Evolutionary conservation across 352 stramenopile species (phyloP).

Genomic region (Globisporangium okanoganense): DNA sequence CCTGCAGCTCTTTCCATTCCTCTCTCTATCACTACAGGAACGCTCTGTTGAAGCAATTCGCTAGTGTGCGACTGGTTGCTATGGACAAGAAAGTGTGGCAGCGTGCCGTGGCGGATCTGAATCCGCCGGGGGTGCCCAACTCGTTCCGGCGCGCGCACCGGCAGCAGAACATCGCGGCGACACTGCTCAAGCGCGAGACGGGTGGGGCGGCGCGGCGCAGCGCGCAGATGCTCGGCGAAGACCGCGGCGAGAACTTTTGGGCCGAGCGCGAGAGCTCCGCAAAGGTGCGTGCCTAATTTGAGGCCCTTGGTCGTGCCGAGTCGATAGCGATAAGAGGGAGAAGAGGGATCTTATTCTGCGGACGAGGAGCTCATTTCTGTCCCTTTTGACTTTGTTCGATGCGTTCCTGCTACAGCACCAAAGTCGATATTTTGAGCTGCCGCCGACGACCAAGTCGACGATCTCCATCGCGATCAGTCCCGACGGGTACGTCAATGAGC

Average conservation of each 20-base stretch:
- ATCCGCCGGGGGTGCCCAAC: slow-evolving; percentile 67
- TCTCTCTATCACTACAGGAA: background rate
- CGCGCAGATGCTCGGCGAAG: slow-evolving; percentile 39
- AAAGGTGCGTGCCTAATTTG: slow-evolving; percentile 43
- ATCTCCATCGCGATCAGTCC: slow-evolving; percentile 88
- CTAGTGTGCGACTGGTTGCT: background rate
- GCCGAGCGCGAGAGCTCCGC: slow-evolving; percentile 68
- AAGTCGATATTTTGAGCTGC: slow-evolving; percentile 82
- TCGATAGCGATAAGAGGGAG: background rate
- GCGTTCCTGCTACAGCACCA: slow-evolving; percentile 47
- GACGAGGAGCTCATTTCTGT: background rate
- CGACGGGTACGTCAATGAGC: slow-evolving; percentile 44
- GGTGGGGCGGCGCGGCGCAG: slow-evolving; percentile 38
- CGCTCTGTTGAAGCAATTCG: background rate
- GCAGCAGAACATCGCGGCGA: slow-evolving; percentile 63
- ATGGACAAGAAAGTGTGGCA: slow-evolving; percentile 72
- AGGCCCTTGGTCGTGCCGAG: background rate
- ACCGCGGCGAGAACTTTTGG: slow-evolving; percentile 69
- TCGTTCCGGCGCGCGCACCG: slow-evolving; percentile 65
- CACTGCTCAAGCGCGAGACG: slow-evolving; percentile 60
- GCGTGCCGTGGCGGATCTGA: slow-evolving; percentile 60
- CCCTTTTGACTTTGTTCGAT: background rate
- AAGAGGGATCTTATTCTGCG: background rate
- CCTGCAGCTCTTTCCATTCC: background rate
- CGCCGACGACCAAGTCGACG: slow-evolving; percentile 82